Evolutionary conservation across 2,329 filamentous ascomycete species (phyloP), one percentile per base, ranked within the genome.

Genomic region (Acephala macrosclerotiorum): DNA sequence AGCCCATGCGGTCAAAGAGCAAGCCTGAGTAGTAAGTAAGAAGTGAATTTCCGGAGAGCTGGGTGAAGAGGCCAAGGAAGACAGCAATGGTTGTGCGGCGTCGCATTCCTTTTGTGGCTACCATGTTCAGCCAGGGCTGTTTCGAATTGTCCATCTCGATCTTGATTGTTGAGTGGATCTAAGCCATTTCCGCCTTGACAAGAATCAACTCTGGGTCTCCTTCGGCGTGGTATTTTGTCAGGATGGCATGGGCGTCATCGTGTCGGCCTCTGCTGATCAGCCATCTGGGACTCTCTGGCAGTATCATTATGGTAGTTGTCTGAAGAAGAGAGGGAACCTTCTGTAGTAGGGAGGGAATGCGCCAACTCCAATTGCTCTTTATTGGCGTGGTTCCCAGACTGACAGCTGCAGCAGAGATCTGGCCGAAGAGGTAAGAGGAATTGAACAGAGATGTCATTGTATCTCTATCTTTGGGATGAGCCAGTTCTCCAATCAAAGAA

Each of bases 221-320:
- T 69, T 87, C 85, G 25, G 83, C 84, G 67, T 85, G 82, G 71
- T 83, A 84, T 29, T 70, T 71, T 45, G 60, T 81, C 61, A 92
- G 80, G 5, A 86, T 83, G 9, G 80, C 77, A n/a, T 84, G 77
- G 0, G 86, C 87, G 68, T 89, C 81, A n/a, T 88, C 85, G 18
- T 83, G 79, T 20, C 84, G 82, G 65, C 86, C 83, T 61, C 86
- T 82, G 64, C 82, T 82, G 66, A 85, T 84, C 14, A 87, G 77
- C 82, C 84, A 88, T 60, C 86, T 76, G 6, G 86, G 86, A 38
- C 81, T 84, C 71, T 88, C 86, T 0, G 86, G 85, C 3, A 87
- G 76, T 66, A 85, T 79, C 68, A 70, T 66, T 36, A 71, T 58
- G 16, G 63, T 64, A 16, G 53, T 20, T 29, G 68, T 63, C 56